Base-by-base conservation (phyloP, 345 rosid species). In the Atalantia buxifolia region DNA sequence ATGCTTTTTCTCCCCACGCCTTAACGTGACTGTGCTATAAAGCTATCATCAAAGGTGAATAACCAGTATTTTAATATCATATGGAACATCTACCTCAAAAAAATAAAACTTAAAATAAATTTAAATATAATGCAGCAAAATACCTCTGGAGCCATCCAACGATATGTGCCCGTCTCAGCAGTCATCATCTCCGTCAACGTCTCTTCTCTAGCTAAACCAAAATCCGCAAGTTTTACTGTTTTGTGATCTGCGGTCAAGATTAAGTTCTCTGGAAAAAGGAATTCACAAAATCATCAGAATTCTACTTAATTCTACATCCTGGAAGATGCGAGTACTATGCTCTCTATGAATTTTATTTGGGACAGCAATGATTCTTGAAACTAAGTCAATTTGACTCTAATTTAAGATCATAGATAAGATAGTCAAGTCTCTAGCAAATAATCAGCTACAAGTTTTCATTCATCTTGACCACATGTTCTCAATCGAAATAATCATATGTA, bases 81-180 rank as follows among this genome's bases (percentile, higher is more conserved):
- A 40, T 22, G 62, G 75, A 77, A 69, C 76, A 80, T 8, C 10
- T 42, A 9, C 40, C 18, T 62, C 27, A 27, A 71, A n/a, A 31
- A 31, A 14, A 77, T 45, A 31, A 25, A 19, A 35, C 12, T 75
- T 45, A 50, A 25, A 24, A 35, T 21, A 12, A 10, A 55, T 30
- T 71, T 7, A 71, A 59, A 27, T 45, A 4, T 55, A 13, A 64
- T 57, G 8, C 31, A 74, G 61, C 75, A 30, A 66, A 64, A 45
- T 78, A 93, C 99, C 97, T 96, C 99, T 0, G 99, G 99, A 74
- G 99, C 99, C 99, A 96, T 96, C 99, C 99, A 96, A 27, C 99
- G 90, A 66, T 96, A 96, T 19, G 99, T 96, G 61, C 99, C 99
- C 0, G 99, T 94, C 85, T 96, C 99, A 71, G 99, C 98, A 31